Base-by-base conservation (phyloP, 257 asterid species). In the Przewalskia tangutica region DNA sequence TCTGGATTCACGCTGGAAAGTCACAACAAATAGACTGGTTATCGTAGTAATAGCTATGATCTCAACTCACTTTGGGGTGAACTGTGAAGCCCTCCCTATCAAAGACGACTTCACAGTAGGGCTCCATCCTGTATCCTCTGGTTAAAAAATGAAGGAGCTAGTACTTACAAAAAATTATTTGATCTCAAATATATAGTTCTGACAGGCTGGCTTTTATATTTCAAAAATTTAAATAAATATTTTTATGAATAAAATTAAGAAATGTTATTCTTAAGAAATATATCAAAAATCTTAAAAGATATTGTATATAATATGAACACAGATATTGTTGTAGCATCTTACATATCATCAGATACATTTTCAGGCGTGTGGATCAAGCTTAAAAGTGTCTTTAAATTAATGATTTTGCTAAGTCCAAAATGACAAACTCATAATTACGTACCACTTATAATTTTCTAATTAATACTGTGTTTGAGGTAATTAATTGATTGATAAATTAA, bases 1-100 rank as follows among this genome's bases (percentile, higher is more conserved):
- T 64, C 13, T 12, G 3, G 0, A 34, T 64, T 64, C 8, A 0
- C 1, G 0, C 0, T 0, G 0, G 32, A 64, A 64, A 13, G 0
- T 32, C 1, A 12, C 13, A 12, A 6, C 6, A 64, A 64, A 64
- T 32, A 64, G 0, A 64, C 2, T 32, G 5, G 32, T 27, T 27
- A 63, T 5, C 0, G 14, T 5, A 63, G 70, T 2, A 63, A n/a
- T 2, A 27, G 70, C n/a, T 32, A 63, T 59, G 27, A 9, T 51
- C 17, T 51, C 56, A 51, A 51, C 12, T 0, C 0, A 53, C 18
- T 51, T 51, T 12, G 0, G 60, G 2, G 8, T 5, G 6, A n/a
- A n/a, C n/a, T n/a, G n/a, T n/a, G n/a, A 63, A 7, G 0, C 0
- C 0, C 3, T 64, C 1, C 14, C 8, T 32, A 64, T 0, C 16